Evolutionary conservation across 805 yeast species (phyloP).

Genomic region (Ogataea nakhonphanomensis): DNA sequence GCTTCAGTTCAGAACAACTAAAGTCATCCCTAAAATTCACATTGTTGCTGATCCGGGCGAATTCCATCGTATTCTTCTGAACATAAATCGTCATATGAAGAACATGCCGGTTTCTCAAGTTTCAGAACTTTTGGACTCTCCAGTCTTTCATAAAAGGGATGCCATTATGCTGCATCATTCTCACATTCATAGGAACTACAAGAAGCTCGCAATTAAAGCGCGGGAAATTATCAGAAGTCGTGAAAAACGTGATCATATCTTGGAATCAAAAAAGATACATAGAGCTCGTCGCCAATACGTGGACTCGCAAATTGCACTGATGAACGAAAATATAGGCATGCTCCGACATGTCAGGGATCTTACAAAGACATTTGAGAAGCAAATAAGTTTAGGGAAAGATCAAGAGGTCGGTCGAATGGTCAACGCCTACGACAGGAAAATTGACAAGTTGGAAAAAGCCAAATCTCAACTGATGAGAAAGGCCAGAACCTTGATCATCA

Average conservation of each 20-base stretch:
- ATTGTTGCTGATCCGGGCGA: conserved; percentile 4
- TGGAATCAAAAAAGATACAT: neutral
- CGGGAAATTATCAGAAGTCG: neutral
- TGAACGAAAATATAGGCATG: neutral
- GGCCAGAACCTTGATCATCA: neutral
- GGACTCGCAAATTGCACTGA: neutral
- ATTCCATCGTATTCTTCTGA: conserved; percentile 11
- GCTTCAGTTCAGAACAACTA: conserved; percentile 7
- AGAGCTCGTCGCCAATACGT: neutral
- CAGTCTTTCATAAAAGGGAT: neutral
- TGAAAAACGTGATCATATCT: neutral
- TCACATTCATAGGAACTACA: neutral
- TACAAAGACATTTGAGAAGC: too few relatives aligned
- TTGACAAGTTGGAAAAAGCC: neutral
- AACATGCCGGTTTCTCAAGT: neutral
- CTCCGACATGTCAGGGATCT: neutral
- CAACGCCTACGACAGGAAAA: neutral
- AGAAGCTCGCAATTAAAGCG: neutral
- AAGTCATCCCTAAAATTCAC: neutral
- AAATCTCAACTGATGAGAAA: neutral
- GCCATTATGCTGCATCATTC: neutral
- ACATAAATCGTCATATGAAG: conserved; percentile 1
- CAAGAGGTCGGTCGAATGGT: neutral
- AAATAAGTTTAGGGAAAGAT: neutral
- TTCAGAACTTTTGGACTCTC: neutral